Conservation (phyloP, 2,329 filamentous ascomycete genomes). For the Periconia digitata region DNA sequence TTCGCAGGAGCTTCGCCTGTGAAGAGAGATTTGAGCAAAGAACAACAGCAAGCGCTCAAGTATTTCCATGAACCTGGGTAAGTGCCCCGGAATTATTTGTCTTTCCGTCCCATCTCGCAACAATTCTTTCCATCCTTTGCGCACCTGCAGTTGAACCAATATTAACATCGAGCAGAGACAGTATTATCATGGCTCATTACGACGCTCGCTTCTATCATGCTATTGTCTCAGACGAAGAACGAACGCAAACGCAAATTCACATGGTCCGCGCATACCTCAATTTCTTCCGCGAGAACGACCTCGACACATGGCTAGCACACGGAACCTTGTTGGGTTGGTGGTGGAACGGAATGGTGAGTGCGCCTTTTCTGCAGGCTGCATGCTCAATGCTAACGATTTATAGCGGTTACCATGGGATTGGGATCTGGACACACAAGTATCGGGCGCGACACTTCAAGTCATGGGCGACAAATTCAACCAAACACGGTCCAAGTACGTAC, state of each 20-base stretch:
- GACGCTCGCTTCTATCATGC: constrained; percentile 69
- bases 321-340: constrained; percentile 85
- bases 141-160: constrained; percentile 8
- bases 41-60: constrained; percentile 27
- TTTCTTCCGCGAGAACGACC: constrained; percentile 62
- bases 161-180: constrained; percentile 24
- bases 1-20: constrained; percentile 24
- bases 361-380: not conserved
- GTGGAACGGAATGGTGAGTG: constrained; percentile 70
- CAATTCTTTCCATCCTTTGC: not conserved
- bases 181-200: constrained; percentile 69
- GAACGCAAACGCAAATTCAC: constrained; percentile 66
- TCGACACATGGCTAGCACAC: constrained; percentile 87
- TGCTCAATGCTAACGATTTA: constrained; percentile 34
- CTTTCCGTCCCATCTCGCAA: not conserved
- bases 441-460: constrained; percentile 64
- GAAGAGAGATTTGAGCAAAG: constrained; percentile 4
- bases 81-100: constrained; percentile 7
- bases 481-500: constrained; percentile 56
- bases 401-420: constrained; percentile 81
- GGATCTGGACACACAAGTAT: constrained; percentile 81
- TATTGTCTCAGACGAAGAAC: constrained; percentile 66
- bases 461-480: constrained; percentile 69
- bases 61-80: constrained; percentile 46
- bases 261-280: constrained; percentile 75